Percentiles rank a stretch among this genome's conserved stretches.
Evolutionary conservation across 148 eudicot genomes (phyloP).

Genomic region (Camellia japonica): DNA sequence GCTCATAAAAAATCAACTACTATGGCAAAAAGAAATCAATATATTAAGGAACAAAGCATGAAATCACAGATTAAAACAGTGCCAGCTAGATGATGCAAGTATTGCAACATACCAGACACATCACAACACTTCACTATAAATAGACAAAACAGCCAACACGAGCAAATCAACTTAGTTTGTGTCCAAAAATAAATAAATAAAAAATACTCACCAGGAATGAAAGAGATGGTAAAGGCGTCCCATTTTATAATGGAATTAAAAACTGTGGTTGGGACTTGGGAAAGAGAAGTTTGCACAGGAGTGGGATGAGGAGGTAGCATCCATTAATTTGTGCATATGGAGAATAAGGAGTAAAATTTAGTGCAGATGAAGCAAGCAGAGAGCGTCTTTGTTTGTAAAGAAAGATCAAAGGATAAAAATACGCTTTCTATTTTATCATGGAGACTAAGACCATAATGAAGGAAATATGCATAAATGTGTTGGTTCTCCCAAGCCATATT

Average conservation of each 20-base stretch:
- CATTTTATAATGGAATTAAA: not conserved
- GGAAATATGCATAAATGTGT: not conserved
- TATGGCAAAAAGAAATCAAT: not conserved
- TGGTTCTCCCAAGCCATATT: not conserved
- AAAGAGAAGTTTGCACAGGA: not conserved
- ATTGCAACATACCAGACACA: not conserved
- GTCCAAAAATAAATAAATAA: not conserved
- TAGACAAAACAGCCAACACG: not conserved
- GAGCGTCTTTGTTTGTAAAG: not conserved
- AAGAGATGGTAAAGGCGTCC: not conserved
- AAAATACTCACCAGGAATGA: not conserved
- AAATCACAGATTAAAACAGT: not conserved
- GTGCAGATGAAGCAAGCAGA: constrained; percentile 2
- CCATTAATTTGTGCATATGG: not conserved
- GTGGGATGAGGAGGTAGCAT: not conserved
- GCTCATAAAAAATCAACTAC: not conserved
- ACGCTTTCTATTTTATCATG: not conserved
- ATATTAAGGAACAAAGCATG: not conserved
- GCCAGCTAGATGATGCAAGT: not conserved
- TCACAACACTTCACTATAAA: not conserved
- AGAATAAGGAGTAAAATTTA: not conserved
- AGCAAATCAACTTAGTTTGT: not conserved
- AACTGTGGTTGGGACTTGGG: too few relatives aligned
- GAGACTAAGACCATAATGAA: not conserved
- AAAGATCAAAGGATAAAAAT: not conserved